Evolutionary conservation across 106 monocot genomes (phyloP).

Genomic region (Cymbidium sinense): DNA sequence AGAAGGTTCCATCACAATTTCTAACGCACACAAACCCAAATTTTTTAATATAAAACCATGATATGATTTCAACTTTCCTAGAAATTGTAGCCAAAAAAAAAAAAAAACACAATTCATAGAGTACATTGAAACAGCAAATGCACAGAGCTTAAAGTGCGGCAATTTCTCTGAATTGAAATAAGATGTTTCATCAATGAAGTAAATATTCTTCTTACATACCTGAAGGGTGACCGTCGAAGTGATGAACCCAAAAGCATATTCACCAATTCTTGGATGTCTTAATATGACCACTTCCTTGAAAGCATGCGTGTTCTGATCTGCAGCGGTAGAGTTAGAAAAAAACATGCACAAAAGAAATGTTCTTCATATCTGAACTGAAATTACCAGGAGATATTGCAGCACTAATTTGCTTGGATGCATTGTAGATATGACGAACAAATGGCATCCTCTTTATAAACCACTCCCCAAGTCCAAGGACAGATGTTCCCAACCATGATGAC

Average conservation of each 20-base stretch:
- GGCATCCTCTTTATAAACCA: slow-evolving; percentile 98
- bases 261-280: slow-evolving; percentile 85
- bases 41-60: not conserved
- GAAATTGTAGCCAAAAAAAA: not conserved
- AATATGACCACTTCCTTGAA: slow-evolving; percentile 94
- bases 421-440: slow-evolving; percentile 85
- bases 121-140: not conserved
- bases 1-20: no score
- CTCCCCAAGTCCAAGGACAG: slow-evolving; percentile 80
- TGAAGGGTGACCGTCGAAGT: slow-evolving; percentile 79
- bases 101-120: not conserved
- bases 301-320: slow-evolving; percentile 86
- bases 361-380: not conserved
- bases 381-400: slow-evolving; percentile 91
- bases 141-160: not conserved
- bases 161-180: not conserved
- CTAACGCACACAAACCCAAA: no score
- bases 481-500: slow-evolving; percentile 95
- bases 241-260: slow-evolving; percentile 94
- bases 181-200: not conserved
- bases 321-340: slow-evolving; percentile 13
- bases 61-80: not conserved
- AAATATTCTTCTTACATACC: slow-evolving; percentile 30
- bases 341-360: not conserved
- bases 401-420: slow-evolving; percentile 94